Evolutionary conservation across 768 basidiomycete genomes (phyloP), one percentile per base, ranked within the genome.

Genomic region (Podaxis sp.): DNA sequence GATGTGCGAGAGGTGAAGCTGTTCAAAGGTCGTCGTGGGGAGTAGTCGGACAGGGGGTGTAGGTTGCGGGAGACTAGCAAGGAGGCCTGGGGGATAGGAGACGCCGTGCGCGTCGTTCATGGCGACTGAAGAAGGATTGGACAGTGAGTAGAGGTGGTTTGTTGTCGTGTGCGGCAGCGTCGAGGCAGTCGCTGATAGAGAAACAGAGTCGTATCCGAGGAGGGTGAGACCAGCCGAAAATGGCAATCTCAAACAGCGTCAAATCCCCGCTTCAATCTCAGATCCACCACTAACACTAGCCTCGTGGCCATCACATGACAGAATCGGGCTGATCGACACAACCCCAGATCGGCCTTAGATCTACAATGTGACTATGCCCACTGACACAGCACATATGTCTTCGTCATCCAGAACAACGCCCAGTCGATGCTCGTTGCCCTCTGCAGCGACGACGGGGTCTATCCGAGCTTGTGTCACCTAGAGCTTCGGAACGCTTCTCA

Each of bases 1-100:
- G 63, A 85, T 76, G 64, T 91, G 83, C n/a, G 76, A 71, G 66
- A 84, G 79, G 59, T 89, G 87, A 54, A 93, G 72, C 18, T 77
- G 69, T 2, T 85, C 77, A 68, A 91, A 92, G 61, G 82, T 73
- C 21, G 66, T 13, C 0, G 78, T 64, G n/a, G 74, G 63, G 56
- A 81, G 70, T 1, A 76, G 62, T 50, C 71, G 72, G 53, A 77
- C 69, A 58, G 70, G 66, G 59, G 61, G 48, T 2, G 52, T 25
- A 27, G 21, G 67, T n/a, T 66, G 54, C 21, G 63, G 66, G 46
- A 73, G 69, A 14, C 58, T 61, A 55, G 57, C 52, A 62, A 73
- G 69, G 47, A 75, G 59, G 23, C 14, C 46, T 2, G 67, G 57
- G 25, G 72, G 50, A 63, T 74, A 64, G 61, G 40, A 5, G 61